Evolutionary conservation across 192 early-diverging fungal species (phyloP), one percentile per base, ranked within the genome.

Genomic region (Podila epigama): DNA sequence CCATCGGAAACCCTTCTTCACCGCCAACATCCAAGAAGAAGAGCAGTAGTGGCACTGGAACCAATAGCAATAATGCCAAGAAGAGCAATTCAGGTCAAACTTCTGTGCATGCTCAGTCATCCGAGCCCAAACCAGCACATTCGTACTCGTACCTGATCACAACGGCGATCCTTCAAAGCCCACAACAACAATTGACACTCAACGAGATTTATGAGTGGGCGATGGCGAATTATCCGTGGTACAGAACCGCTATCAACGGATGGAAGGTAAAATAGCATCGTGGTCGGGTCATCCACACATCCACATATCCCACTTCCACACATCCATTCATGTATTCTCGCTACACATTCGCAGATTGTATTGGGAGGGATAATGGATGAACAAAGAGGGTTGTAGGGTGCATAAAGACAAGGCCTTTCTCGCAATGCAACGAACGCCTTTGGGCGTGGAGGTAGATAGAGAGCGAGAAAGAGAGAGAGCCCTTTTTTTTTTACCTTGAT

Each of bases 141-240:
- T 90, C 92, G 15, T 96, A 96, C 66, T 93, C 93, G 10, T 89
- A 85, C n/a, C 67, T 97, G 32, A 95, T 97, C 48, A 88, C 92
- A 0, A 89, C 91, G 55, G 95, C 95, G 6, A 95, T 97, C 56
- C 66, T 87, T 35, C 82, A 83, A 41, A 84, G 83, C 61, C 83
- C 88, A 10, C 83, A 86, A 36, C 83, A 89, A 51, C 85, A 89
- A 67, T 85, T 95, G 85, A 94, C 95, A 18, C 83, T 97, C 48
- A 91, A 87, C 63, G 94, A 94, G 61, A 94, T 97, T 64, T 97
- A 97, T 79, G 85, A 86, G 36, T 97, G 92, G 90, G 84, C 92
- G 20, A 89, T 89, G 81, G 85, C 87, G 16, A 70, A 89, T 51
- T 95, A 91, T 68, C 90, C 93, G 5, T 94, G 92, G 82, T 97